Evolutionary conservation across 768 basidiomycete species (phyloP), one percentile per base, ranked within the genome.

Genomic region (Collybia mongolica): DNA sequence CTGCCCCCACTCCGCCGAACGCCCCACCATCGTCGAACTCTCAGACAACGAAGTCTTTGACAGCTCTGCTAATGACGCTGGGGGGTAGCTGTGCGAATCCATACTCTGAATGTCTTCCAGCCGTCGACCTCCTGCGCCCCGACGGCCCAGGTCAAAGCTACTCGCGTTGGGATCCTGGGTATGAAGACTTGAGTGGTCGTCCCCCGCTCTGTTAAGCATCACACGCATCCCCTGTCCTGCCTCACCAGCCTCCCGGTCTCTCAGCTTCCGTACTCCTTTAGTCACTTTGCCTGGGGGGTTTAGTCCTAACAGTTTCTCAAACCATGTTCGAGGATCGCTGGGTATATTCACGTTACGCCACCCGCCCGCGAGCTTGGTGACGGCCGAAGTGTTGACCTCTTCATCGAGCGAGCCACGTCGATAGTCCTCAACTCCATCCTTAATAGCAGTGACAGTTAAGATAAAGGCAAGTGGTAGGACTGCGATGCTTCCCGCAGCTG

Each of bases 371-470:
- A 99, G 81, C 56, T 91, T 91, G 1, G 94, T 98, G 11, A 89
- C 86, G 2, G 95, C 91, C 0, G 90, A 93, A 46, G 85, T 97
- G 72, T 99, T 99, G 57, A 98, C 95, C 61, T 93, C 85, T 53
- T 97, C 89, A 65, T 99, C 96, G 36, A 95, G 76, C 7, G 69
- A 59, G 8, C 88, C 88, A 44, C 96, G 85, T n/a, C 95, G 84
- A 64, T 92, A 95, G 69, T 99, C 96, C 70, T 98, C 96, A 28
- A 98, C 74, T 6, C 88, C 96, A 64, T 99, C 96, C 69, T 98
- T 99, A 74, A 97, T 80, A 2, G 88, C 95, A 14, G 96, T 98
- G 44, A 96, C 88, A 23, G 73, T 65, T 36, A 99, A 66, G 56
- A 98, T 96, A 69, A 95, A 91, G 35, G 89, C 72, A 6, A 98